Evolutionary conservation across 2,329 filamentous ascomycete species (phyloP).

Genomic region (Verruconis gallopava): DNA sequence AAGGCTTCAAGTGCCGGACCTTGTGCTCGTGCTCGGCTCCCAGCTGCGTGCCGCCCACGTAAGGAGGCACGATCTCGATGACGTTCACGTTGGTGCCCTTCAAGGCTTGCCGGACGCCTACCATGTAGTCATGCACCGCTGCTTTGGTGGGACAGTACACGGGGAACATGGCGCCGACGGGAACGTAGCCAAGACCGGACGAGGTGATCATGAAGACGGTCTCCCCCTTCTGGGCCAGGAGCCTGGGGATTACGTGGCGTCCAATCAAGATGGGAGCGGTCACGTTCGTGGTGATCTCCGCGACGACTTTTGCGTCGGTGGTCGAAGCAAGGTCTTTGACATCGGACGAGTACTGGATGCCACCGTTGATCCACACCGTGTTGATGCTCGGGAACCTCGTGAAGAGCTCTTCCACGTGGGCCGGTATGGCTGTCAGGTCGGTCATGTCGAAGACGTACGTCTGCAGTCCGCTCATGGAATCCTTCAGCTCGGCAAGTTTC

Average conservation of each 20-base stretch:
- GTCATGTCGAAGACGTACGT: not conserved
- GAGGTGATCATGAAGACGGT: conserved; percentile 13
- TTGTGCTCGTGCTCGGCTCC: not conserved
- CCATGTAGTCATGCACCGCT: conserved; percentile 9
- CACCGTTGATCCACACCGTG: not conserved
- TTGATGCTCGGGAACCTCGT: not conserved
- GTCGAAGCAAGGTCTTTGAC: not conserved
- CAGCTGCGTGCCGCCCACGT: conserved; percentile 6
- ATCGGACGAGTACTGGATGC: not conserved
- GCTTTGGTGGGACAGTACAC: conserved; percentile 14
- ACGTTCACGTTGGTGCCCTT: conserved; percentile 13
- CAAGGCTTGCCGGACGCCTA: conserved; percentile 12
- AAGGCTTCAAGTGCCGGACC: not conserved
- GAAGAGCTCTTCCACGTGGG: not conserved
- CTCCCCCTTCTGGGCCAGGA: conserved; percentile 7
- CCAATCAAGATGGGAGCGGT: conserved; percentile 13
- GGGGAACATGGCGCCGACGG: conserved; percentile 9
- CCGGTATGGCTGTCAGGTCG: not conserved
- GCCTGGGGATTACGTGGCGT: conserved; percentile 11
- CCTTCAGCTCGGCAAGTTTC: conserved; percentile 33
- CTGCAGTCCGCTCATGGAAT: conserved; percentile 1
- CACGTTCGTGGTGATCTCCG: conserved; percentile 12
- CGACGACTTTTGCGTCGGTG: not conserved
- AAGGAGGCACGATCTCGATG: conserved; percentile 15
- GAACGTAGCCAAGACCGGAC: conserved; percentile 14